phyloP scores from a whole-genome alignment of 805 yeast species.

The Metschnikowia drakensbergensis region DNA sequence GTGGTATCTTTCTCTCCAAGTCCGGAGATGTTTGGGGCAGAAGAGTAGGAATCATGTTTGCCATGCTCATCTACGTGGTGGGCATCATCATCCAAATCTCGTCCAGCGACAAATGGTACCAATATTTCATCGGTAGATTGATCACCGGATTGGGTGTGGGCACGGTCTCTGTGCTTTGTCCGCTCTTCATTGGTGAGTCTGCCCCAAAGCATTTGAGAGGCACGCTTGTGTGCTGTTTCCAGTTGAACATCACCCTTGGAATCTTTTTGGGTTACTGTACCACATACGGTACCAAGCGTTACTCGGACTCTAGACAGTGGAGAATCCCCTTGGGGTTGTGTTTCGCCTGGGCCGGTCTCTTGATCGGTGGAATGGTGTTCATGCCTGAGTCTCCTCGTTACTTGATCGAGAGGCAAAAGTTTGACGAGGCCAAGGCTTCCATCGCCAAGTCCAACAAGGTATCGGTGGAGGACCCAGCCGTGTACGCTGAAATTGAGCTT shows the following conservation, averaged over 20 bases:
- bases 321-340: constrained; percentile 59
- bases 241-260: constrained; percentile 67
- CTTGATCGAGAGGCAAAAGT: constrained; percentile 47
- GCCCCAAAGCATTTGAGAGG: constrained; percentile 72
- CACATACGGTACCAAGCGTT: constrained; percentile 58
- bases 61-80: constrained; percentile 54
- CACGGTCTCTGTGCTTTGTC: constrained; percentile 64
- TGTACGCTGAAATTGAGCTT: constrained; percentile 49
- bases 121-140: constrained; percentile 55
- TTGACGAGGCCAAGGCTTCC: constrained; percentile 52
- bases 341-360: constrained; percentile 44
- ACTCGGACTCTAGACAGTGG: constrained; percentile 56
- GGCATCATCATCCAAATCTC: constrained; percentile 62
- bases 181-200: constrained; percentile 62
- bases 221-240: constrained; percentile 65
- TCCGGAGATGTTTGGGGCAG: constrained; percentile 60
- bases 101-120: constrained; percentile 54
- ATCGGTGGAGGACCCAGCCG: constrained; percentile 49
- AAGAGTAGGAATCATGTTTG: constrained; percentile 50
- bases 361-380: constrained; percentile 48
- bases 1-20: constrained; percentile 58
- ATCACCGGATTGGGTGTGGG: constrained; percentile 74
- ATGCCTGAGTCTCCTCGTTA: constrained; percentile 73
- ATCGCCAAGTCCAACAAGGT: constrained; percentile 59
- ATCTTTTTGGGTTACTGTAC: constrained; percentile 68